Base-by-base conservation (phyloP, 2,329 filamentous ascomycete genomes). In the Hymenoscyphus fraxineus region DNA sequence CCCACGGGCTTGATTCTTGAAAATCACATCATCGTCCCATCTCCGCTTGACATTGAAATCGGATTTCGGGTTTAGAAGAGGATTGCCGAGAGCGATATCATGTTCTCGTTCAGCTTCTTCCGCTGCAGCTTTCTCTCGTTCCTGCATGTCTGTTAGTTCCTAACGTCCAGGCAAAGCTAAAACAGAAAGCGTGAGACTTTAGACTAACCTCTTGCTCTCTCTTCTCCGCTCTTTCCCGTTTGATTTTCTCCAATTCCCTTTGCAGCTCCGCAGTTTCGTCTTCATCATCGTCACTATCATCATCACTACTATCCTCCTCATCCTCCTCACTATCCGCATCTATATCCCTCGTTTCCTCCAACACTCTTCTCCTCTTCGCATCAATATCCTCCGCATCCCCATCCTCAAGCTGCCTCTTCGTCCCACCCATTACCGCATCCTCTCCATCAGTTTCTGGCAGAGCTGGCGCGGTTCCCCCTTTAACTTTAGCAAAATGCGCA, bases 21-120 rank as follows among this genome's bases (percentile, higher is more conserved):
- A 99, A 2, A 99, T 93, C 13, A 99, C 95, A 76, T 99, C 95
- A 73, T 99, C 95, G 72, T 99, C 95, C 95, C 95, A 99, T 71
- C 93, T 82, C 70, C 92, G 82, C 83, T 97, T 97, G 74, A 97
- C 88, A 65, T 89, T 93, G 76, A 96, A 98, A 71, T 97, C 93
- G 22, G 85, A 79, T 76, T 91, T 91, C 60, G 74, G 71, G 71
- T 98, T 97, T 64, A 99, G 84, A 60, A 99, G 80, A 47, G 95
- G 95, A 76, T 99, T 99, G 6, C 95, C 95, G 54, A 91, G 81
- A 41, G 95, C 94, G 73, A 98, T 96, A 73, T 97, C 91, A 69
- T 88, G 85, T 77, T 97, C 94, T 66, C 91, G 85, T 73, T 90
- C 85, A 74, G 94, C 93, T 74, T 95, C 84, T 75, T 97, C 94